Base-by-base conservation (phyloP, 1,284 basidiomycete genomes). In the Heimioporus retisporus region DNA sequence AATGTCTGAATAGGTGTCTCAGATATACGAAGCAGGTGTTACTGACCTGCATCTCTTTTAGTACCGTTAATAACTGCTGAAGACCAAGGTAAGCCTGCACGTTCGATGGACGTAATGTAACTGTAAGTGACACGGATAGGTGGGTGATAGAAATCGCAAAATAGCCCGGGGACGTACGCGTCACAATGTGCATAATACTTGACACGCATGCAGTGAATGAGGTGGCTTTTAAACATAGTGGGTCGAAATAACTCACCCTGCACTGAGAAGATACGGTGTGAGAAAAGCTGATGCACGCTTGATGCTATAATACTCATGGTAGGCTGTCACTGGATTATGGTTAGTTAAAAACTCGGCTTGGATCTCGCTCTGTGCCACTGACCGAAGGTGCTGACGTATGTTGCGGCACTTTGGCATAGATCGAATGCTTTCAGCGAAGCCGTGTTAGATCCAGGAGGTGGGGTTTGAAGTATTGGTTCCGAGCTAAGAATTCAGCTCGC, bases 151-250 rank as follows among this genome's bases (percentile, higher is more conserved):
- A 46, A 55, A 23, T 23, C 13, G 10, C 40, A 25, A 28, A 14
- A 65, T 59, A 40, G 35, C 35, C 35, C 50, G 42, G 73, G 60
- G 65, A 63, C 90, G 71, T 77, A 93, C 93, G 75, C n/a, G 90
- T 91, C 65, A 93, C 82, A 51, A 93, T 87, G 73, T 95, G 93
- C 90, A 96, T 94, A 73, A 96, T 93, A 48, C 93, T 94, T 69
- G 15, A 71, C 50, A 63, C 25, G 11, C 10, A 40, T 40, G 57
- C n/a, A 60, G 69, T 54, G 66, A 67, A 40, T 40, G 35, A 40
- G 35, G 60, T 64, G 55, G 28, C 63, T 61, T n/a, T 61, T 6
- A 57, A 8, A 31, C 44, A 15, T 43, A 54, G 61, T 43, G 16
- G 3, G 28, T 58, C 23, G 25, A 63, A 55, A 54, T 31, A 21